Conservation (phyloP, 2,329 filamentous ascomycete species). For the Fusarium chuoi region DNA sequence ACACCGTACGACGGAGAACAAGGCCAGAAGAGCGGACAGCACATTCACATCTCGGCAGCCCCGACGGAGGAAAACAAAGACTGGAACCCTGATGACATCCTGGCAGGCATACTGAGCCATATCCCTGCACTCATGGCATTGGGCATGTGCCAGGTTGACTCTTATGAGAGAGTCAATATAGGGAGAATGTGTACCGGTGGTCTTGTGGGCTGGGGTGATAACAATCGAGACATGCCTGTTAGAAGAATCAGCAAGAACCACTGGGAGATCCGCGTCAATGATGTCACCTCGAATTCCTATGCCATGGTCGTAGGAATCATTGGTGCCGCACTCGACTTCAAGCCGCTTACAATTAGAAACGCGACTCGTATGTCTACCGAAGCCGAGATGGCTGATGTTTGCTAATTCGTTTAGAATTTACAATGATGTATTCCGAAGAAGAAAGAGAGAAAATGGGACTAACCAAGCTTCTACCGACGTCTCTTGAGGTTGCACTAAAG, state of each 20-base stretch:
- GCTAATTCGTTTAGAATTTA: not conserved
- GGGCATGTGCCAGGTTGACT: not conserved
- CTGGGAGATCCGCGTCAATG: slow-evolving; percentile 5
- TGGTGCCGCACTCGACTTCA: not conserved
- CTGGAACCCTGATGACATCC: not conserved
- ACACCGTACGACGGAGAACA: not conserved
- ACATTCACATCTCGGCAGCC: slow-evolving; percentile 9
- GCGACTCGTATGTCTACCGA: not conserved
- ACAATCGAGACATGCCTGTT: slow-evolving; percentile 7
- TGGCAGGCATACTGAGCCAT: slow-evolving; percentile 7
- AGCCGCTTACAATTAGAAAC: not conserved
- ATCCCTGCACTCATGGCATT: not conserved
- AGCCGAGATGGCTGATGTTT: rapidly evolving
- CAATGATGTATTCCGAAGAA: not conserved
- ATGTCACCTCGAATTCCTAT: slow-evolving; percentile 5
- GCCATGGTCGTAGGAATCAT: slow-evolving; percentile 7
- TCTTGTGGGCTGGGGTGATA: slow-evolving; percentile 2
- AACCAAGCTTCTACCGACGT: not conserved
- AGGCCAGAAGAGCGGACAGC: slow-evolving; percentile 6
- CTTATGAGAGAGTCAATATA: not conserved
- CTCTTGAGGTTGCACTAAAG: not conserved
- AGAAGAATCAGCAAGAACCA: slow-evolving; percentile 6
- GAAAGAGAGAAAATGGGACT: not conserved
- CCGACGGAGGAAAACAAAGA: rapidly evolving
- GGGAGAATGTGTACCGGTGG: slow-evolving; percentile 9